Evolutionary conservation across 2,329 filamentous ascomycete species (phyloP).

Genomic region (Clonostachys sp.): DNA sequence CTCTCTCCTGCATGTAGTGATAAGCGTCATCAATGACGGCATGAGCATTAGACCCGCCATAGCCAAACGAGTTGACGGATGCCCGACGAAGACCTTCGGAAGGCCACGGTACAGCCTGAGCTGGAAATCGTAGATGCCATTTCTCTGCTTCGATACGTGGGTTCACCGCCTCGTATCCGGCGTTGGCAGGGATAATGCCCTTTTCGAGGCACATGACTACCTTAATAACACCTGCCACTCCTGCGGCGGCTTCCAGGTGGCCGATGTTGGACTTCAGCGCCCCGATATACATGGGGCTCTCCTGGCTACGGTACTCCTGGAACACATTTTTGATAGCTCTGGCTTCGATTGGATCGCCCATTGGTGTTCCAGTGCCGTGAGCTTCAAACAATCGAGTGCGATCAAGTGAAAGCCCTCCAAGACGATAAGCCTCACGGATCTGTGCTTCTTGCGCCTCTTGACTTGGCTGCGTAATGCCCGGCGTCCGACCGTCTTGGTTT

Average conservation of each 20-base stretch:
- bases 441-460: slow-evolving; percentile 37
- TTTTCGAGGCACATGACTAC: slow-evolving; percentile 44
- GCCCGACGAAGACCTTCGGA: slow-evolving; percentile 23
- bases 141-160: slow-evolving; percentile 41
- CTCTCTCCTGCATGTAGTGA: slow-evolving; percentile 2
- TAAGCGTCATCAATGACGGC: slow-evolving; percentile 19
- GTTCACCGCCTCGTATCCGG: slow-evolving; percentile 44
- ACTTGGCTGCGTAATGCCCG: slow-evolving; percentile 49
- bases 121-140: slow-evolving; percentile 22
- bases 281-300: slow-evolving; percentile 16
- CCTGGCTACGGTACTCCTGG: slow-evolving; percentile 23
- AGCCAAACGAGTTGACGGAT: slow-evolving; percentile 41
- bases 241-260: slow-evolving; percentile 45
- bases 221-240: slow-evolving; percentile 48
- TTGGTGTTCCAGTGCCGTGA: slow-evolving; percentile 51
- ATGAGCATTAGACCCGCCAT: slow-evolving; percentile 37
- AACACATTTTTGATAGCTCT: slow-evolving; percentile 40
- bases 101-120: slow-evolving; percentile 18
- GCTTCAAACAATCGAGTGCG: slow-evolving; percentile 36
- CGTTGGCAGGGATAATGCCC: slow-evolving; percentile 42
- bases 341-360: slow-evolving; percentile 51
- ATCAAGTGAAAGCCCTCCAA: slow-evolving; percentile 15
- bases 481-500: slow-evolving; percentile 52
- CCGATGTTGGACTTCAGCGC: slow-evolving; percentile 27
- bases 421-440: slow-evolving; percentile 28